phyloP scores from a whole-genome alignment of 768 basidiomycete genomes.

The Amylocystis lapponica region DNA sequence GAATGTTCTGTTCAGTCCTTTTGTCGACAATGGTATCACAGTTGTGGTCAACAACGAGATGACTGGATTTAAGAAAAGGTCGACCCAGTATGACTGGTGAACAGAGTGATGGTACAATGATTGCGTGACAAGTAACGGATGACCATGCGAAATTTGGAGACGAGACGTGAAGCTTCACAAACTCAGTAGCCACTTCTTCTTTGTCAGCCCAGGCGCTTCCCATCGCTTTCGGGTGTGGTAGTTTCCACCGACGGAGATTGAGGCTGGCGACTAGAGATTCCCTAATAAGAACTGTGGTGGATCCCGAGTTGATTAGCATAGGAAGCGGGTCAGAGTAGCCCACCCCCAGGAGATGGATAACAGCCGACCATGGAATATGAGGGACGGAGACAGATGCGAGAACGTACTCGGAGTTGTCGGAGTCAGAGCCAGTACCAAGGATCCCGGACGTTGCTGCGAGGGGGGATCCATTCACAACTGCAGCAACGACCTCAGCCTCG shows the following conservation, averaged over 20 bases:
- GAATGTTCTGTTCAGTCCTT: no score
- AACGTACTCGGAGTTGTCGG: no score
- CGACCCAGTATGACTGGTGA: slow-evolving; percentile 2
- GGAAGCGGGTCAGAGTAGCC: no score
- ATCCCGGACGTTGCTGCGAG: not conserved
- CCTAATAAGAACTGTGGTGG: slow-evolving; percentile 5
- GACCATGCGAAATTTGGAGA: not conserved
- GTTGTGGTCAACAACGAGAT: slow-evolving; percentile 1
- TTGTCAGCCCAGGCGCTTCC: no score
- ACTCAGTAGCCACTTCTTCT: no score
- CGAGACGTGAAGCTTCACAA: not conserved
- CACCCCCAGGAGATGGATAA: no score
- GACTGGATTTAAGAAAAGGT: slow-evolving; percentile 3
- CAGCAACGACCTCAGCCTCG: not conserved
- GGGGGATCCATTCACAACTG: not conserved
- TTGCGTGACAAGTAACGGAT: not conserved
- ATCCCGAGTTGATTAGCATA: no score
- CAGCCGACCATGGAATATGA: no score
- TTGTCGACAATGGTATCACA: not conserved
- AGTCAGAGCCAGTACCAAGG: no score
- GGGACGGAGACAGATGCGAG: no score
- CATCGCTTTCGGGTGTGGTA: not conserved
- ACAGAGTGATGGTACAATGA: slow-evolving; percentile 5
- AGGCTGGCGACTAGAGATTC: not conserved
- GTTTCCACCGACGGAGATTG: not conserved